phyloP scores from a whole-genome alignment of 2,329 filamentous ascomycete species.

The Rutstroemia sp. region DNA sequence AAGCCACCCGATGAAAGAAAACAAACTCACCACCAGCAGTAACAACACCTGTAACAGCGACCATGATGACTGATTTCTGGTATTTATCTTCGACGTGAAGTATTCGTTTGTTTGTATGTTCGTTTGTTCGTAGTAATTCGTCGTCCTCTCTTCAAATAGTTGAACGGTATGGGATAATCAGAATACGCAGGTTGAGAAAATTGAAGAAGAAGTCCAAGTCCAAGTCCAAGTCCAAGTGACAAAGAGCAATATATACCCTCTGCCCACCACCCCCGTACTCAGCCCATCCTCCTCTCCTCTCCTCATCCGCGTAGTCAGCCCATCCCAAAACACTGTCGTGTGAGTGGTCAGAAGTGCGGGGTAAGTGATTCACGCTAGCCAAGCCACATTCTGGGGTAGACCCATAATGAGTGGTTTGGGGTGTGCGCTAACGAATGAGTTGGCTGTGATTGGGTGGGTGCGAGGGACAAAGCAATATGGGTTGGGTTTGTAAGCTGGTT shows the following conservation, averaged over 20 bases:
- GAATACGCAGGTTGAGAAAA: no score
- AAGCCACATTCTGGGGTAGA: neutral
- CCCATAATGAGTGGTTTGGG: no score
- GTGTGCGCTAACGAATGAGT: no score
- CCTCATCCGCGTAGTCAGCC: neutral
- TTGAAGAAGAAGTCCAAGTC: no score
- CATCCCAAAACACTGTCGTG: neutral
- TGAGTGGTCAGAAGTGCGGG: neutral
- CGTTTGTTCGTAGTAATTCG: neutral
- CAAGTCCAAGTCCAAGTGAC: no score
- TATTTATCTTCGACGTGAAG: neutral
- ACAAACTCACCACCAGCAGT: conserved; percentile 7
- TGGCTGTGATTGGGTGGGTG: no score
- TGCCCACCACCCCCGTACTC: neutral
- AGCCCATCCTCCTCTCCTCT: neutral
- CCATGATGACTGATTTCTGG: conserved; percentile 1
- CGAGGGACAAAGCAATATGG: no score
- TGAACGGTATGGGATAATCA: no score
- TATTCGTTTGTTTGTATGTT: neutral
- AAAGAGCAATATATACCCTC: no score
- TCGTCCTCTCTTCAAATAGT: no score
- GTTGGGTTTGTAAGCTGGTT: no score
- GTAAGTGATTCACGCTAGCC: neutral
- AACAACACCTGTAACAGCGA: conserved; percentile 6
- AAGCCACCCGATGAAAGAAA: neutral